Conservation (phyloP, 495 filamentous ascomycete genomes). For the Aspergillus ellipticus region DNA sequence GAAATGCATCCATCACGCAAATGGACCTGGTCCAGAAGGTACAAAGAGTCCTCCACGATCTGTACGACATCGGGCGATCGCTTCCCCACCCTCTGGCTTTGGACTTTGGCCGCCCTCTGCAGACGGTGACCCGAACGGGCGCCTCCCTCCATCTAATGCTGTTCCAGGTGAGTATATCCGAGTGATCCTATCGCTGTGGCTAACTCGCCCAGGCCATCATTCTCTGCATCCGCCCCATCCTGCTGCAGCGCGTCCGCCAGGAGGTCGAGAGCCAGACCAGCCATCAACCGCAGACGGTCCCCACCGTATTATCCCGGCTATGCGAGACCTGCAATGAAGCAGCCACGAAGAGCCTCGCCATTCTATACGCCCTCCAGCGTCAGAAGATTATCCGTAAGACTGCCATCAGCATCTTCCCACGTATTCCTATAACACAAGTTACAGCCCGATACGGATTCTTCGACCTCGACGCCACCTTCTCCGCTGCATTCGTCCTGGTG, state of each 20-base stretch:
- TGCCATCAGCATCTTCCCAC: background rate
- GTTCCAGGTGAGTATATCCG: conserved; percentile 19
- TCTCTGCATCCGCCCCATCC: conserved; percentile 20
- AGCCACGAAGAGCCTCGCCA: conserved; percentile 18
- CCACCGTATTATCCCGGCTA: conserved; percentile 12
- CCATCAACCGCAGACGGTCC: background rate
- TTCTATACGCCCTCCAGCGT: conserved; percentile 15
- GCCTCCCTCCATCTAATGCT: conserved; percentile 22
- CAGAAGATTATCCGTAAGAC: conserved; percentile 20
- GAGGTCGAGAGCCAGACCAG: conserved; percentile 11
- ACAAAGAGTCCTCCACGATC: conserved; percentile 17
- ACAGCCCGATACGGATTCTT: conserved; percentile 24
- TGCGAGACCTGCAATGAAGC: conserved; percentile 25
- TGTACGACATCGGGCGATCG: conserved; percentile 18
- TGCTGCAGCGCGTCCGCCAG: conserved; percentile 18
- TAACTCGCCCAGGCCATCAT: conserved; percentile 16
- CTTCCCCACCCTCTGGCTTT: conserved; percentile 14
- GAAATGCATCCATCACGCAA: conserved; percentile 21
- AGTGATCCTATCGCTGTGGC: background rate
- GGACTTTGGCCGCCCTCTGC: conserved; percentile 18
- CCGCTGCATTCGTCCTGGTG: conserved; percentile 23
- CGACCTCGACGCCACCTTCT: conserved; percentile 24
- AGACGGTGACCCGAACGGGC: conserved; percentile 18
- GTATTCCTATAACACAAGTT: background rate
- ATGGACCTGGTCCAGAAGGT: conserved; percentile 18